Evolutionary conservation across 495 filamentous ascomycete species (phyloP).

Genomic region (Trichoderma erinaceum): DNA sequence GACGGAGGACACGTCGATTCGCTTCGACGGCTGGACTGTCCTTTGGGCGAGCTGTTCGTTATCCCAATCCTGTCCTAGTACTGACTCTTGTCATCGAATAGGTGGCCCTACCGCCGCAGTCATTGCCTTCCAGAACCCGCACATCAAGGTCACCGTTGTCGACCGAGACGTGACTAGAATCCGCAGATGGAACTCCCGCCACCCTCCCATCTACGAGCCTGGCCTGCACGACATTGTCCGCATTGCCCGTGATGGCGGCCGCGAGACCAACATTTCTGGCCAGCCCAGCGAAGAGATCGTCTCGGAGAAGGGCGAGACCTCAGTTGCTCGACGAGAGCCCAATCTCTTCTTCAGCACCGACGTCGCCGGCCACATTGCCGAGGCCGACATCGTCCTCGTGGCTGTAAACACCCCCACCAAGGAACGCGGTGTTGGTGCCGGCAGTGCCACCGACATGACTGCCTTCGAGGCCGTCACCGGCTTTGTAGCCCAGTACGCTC

Average conservation of each 20-base stretch:
- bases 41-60: neutral
- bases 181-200: constrained; percentile 62
- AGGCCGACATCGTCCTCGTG: constrained; percentile 71
- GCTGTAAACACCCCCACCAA: constrained; percentile 82
- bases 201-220: constrained; percentile 73
- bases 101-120: constrained; percentile 73
- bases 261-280: constrained; percentile 27
- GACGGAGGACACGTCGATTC: constrained; percentile 2
- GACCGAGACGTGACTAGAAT: constrained; percentile 63
- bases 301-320: constrained; percentile 8
- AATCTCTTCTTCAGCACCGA: constrained; percentile 72
- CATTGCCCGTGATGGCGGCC: constrained; percentile 52
- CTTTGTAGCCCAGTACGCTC: constrained; percentile 60
- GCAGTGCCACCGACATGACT: constrained; percentile 64
- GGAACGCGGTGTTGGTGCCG: constrained; percentile 60
- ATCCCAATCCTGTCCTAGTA: neutral
- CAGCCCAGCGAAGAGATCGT: constrained; percentile 22
- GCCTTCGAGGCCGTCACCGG: constrained; percentile 64
- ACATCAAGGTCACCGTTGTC: constrained; percentile 63
- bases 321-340: constrained; percentile 32
- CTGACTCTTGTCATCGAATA: constrained; percentile 20
- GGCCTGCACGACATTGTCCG: constrained; percentile 63
- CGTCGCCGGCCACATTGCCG: constrained; percentile 50
- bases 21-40: too few species aligned
- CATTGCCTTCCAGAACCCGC: constrained; percentile 64